A percentile compares a stretch with the other conserved stretches of the same genome.
Conservation (phyloP, 2,329 filamentous ascomycete species). For the Chaetomiaceae sp. region DNA sequence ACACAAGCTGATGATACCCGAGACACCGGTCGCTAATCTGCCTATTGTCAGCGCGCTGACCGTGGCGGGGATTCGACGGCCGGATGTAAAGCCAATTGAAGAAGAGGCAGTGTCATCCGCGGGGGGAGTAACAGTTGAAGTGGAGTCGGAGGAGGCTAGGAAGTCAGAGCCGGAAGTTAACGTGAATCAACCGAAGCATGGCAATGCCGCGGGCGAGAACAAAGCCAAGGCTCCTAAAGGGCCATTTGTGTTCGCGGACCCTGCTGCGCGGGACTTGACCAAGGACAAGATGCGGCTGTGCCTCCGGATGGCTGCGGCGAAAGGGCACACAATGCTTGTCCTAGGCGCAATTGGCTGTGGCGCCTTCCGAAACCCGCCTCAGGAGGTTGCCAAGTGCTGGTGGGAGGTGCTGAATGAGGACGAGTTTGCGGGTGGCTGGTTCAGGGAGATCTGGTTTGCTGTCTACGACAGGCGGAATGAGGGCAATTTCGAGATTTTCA, state of each 20-base stretch:
- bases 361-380: constrained; percentile 57
- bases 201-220: too few species aligned
- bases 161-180: too few species aligned
- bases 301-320: constrained; percentile 53
- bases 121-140: too few species aligned
- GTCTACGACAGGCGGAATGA: constrained; percentile 44
- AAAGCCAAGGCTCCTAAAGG: background rate
- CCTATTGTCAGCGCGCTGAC: constrained; percentile 56
- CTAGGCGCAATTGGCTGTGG: constrained; percentile 67
- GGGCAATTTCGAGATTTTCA: constrained; percentile 49
- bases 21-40: constrained; percentile 23
- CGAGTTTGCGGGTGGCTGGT: constrained; percentile 62
- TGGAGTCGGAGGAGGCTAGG: too few species aligned
- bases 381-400: constrained; percentile 60
- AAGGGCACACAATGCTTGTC: constrained; percentile 55
- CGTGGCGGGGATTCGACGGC: constrained; percentile 43
- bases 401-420: constrained; percentile 52
- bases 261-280: constrained; percentile 46
- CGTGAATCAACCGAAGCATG: background rate
- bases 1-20: constrained; percentile 26
- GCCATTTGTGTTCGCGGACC: constrained; percentile 36
- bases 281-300: constrained; percentile 59
- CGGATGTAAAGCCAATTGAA: constrained; percentile 2
- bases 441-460: constrained; percentile 60
- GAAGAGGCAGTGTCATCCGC: too few species aligned